phyloP scores from a whole-genome alignment of 768 basidiomycete species.

The Holtermanniella nyarrowii region DNA sequence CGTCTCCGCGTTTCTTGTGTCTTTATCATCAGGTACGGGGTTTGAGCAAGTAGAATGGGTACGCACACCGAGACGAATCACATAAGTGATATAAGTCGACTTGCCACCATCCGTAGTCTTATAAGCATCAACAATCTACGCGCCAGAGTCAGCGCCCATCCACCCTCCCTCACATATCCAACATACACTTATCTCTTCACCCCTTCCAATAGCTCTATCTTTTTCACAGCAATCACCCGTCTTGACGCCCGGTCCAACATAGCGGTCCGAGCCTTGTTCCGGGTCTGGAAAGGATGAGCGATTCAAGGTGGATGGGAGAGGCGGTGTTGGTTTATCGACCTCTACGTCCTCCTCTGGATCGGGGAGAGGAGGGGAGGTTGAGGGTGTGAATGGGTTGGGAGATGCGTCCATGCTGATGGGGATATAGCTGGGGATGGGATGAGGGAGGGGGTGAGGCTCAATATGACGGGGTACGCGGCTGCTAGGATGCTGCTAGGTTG shows the following conservation, averaged over 20 bases:
- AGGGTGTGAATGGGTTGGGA: background rate
- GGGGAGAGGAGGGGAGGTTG: background rate
- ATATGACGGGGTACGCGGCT: too few species aligned
- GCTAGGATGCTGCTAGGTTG: too few species aligned
- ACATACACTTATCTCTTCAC: constrained; percentile 25
- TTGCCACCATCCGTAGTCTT: constrained; percentile 85
- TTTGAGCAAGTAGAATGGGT: constrained; percentile 13
- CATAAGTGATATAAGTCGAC: constrained; percentile 87
- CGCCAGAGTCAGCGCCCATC: background rate
- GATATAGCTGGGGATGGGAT: too few species aligned
- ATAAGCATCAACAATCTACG: constrained; percentile 83
- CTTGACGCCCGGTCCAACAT: constrained; percentile 31
- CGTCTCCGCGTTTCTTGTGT: constrained; percentile 71
- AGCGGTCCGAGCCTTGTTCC: constrained; percentile 3
- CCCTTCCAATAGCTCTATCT: constrained; percentile 32
- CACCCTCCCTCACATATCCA: background rate
- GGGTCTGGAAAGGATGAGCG: background rate
- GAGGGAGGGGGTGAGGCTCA: too few species aligned
- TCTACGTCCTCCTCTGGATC: background rate
- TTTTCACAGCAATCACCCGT: constrained; percentile 36
- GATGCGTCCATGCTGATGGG: background rate
- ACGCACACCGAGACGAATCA: constrained; percentile 74
- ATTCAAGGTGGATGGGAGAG: background rate
- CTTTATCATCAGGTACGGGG: constrained; percentile 43
- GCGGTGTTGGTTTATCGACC: background rate